Evolutionary conservation across 139 green algal genomes (phyloP).

Genomic region (Closterium sp.): DNA sequence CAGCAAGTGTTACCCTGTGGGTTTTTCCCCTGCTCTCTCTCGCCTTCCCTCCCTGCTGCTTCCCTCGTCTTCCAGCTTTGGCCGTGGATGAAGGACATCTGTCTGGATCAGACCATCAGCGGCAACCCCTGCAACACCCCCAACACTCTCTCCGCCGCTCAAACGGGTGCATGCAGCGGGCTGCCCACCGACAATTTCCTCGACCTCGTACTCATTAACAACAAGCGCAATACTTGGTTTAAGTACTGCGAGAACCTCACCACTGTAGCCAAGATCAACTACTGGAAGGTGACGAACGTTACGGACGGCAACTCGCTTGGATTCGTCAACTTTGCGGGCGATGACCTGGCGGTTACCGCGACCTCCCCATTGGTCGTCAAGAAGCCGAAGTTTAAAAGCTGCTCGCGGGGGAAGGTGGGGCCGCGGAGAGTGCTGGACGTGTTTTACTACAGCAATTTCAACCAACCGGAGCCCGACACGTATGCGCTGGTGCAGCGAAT

Average conservation of each 20-base stretch:
- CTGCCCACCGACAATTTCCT: slow-evolving; percentile 1
- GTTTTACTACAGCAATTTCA: slow-evolving; percentile 11
- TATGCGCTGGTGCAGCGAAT: not conserved
- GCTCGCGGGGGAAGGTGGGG: not conserved
- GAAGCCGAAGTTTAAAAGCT: not conserved
- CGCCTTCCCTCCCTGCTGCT: not conserved
- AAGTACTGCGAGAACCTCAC: slow-evolving; percentile 11
- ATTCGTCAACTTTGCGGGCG: not conserved
- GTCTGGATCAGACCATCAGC: not conserved
- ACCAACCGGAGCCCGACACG: not conserved
- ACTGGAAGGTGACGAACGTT: not conserved
- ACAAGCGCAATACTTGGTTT: not conserved
- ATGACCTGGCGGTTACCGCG: not conserved
- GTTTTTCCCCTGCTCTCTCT: too few relatives aligned
- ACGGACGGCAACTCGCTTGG: not conserved
- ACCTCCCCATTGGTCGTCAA: not conserved
- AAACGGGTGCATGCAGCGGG: not conserved
- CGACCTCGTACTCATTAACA: not conserved
- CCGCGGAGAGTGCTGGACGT: not conserved
- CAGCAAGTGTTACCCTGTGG: too few relatives aligned
- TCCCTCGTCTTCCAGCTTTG: not conserved
- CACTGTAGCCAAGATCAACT: not conserved
- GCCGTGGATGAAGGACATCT: slow-evolving; percentile 4
- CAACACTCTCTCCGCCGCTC: not conserved
- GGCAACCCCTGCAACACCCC: not conserved